phyloP scores from a whole-genome alignment of 2,329 filamentous ascomycete species.

The Diatrype stigma region DNA sequence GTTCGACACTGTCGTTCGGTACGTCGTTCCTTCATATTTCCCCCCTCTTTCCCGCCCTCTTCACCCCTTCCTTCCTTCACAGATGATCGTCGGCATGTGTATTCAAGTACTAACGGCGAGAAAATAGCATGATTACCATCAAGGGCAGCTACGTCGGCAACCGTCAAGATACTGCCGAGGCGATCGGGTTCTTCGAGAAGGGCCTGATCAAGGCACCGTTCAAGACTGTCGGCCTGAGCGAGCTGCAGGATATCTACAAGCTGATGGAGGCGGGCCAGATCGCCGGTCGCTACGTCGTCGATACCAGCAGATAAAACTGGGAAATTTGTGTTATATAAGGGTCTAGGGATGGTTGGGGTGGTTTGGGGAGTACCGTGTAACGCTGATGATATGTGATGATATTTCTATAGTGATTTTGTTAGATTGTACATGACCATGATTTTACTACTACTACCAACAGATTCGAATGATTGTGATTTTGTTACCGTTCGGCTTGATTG shows the following conservation, averaged over 20 bases:
- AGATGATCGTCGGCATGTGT: too few species aligned
- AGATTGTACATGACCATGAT: too few species aligned
- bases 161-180: constrained; percentile 80
- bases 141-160: constrained; percentile 93
- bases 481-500: too few species aligned
- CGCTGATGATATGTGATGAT: too few species aligned
- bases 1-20: constrained; percentile 74
- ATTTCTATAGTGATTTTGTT: too few species aligned
- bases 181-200: constrained; percentile 80
- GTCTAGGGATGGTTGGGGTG: too few species aligned
- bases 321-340: too few species aligned
- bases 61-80: background rate
- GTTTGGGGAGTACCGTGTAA: too few species aligned
- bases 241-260: constrained; percentile 77
- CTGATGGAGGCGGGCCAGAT: constrained; percentile 68
- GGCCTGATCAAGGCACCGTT: constrained; percentile 83
- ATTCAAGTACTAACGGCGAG: background rate
- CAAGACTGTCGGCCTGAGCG: constrained; percentile 77
- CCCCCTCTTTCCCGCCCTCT: background rate
- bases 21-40: constrained; percentile 3
- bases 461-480: too few species aligned
- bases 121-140: constrained; percentile 78
- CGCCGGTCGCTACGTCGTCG: constrained; percentile 75
- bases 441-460: too few species aligned
- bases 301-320: constrained; percentile 57